phyloP scores from a whole-genome alignment of 306 rosid species.

The Clitoria ternatea region DNA sequence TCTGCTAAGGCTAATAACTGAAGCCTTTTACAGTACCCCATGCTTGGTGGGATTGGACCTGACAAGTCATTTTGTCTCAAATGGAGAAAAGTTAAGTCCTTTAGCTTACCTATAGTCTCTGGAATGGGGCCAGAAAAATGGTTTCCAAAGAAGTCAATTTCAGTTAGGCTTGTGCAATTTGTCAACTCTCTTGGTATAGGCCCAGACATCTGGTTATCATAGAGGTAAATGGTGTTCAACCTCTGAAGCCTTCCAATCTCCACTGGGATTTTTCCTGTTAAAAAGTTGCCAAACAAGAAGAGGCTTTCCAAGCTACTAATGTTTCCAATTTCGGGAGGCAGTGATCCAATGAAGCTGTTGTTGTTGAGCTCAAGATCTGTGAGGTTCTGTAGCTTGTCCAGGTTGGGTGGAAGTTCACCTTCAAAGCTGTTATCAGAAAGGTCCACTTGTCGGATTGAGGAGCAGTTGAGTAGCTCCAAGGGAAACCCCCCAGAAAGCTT shows the following conservation, averaged over 20 bases:
- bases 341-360: conserved; percentile 65
- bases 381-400: conserved; percentile 49
- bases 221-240: conserved; percentile 55
- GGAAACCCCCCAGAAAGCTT: conserved; percentile 62
- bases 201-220: conserved; percentile 83
- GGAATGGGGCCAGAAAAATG: conserved; percentile 71
- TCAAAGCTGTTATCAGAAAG: conserved; percentile 62
- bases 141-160: conserved; percentile 79
- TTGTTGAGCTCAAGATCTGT: conserved; percentile 69
- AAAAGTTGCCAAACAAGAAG: conserved; percentile 55
- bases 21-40: conserved; percentile 69
- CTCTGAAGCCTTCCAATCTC: conserved; percentile 70
- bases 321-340: conserved; percentile 65
- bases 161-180: conserved; percentile 57
- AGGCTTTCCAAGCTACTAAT: conserved; percentile 49
- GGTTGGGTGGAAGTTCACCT: conserved; percentile 55
- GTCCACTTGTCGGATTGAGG: conserved; percentile 65
- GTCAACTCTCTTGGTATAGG: conserved; percentile 62
- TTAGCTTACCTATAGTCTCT: conserved; percentile 59
- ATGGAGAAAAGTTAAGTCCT: conserved; percentile 65
- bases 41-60: conserved; percentile 75
- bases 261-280: conserved; percentile 56
- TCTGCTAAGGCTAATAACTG: conserved; percentile 75
- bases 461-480: conserved; percentile 49
- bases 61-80: conserved; percentile 71